Evolutionary conservation across 2,329 filamentous ascomycete genomes (phyloP).

Genomic region (Bisporella sp.): DNA sequence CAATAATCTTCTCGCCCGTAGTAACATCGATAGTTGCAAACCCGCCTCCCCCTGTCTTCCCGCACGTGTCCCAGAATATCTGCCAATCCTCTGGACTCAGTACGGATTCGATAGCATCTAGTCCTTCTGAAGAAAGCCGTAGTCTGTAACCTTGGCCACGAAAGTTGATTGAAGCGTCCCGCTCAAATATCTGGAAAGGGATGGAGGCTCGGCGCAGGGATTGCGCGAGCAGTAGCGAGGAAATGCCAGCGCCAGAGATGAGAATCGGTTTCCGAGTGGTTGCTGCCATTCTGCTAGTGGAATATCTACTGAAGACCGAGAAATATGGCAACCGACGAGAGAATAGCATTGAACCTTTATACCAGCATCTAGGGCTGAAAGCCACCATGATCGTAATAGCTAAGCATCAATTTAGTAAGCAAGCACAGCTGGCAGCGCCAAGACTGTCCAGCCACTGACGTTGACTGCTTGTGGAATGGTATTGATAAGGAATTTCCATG

Average conservation of each 20-base stretch:
- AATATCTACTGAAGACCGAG: no score
- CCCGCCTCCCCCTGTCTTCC: conserved; percentile 51
- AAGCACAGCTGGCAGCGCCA: no score
- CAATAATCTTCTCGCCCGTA: conserved; percentile 39
- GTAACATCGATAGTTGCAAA: conserved; percentile 44
- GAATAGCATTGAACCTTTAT: no score
- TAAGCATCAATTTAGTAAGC: no score
- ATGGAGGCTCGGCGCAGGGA: conserved; percentile 29
- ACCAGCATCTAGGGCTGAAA: no score
- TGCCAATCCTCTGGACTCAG: conserved; percentile 40
- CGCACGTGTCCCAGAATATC: conserved; percentile 51
- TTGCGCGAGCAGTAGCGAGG: conserved; percentile 31
- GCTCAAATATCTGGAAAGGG: conserved; percentile 34
- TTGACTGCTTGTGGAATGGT: no score
- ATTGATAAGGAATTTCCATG: no score
- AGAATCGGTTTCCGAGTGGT: conserved; percentile 31
- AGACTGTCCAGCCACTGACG: no score
- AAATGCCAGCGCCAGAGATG: conserved; percentile 34
- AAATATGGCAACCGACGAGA: no score
- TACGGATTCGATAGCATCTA: conserved; percentile 54
- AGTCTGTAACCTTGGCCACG: conserved; percentile 58
- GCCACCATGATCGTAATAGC: no score
- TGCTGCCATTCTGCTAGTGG: conserved; percentile 5
- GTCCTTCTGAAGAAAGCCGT: conserved; percentile 47
- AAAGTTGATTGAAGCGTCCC: conserved; percentile 41